Conservation (phyloP, 352 stramenopile species). For the Elongisporangium anandrum region DNA sequence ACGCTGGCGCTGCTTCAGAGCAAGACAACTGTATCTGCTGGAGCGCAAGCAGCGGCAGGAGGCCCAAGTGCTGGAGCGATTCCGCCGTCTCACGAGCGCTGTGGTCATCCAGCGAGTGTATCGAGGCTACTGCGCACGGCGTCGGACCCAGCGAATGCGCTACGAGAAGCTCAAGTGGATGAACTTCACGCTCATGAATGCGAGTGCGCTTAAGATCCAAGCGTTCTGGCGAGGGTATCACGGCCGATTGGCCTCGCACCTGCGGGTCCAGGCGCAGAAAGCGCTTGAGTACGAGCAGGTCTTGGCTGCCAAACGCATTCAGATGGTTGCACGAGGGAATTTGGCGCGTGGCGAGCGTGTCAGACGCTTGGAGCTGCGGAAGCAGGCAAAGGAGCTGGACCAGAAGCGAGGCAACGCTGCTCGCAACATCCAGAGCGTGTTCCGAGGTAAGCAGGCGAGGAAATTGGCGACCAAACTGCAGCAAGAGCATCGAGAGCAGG, state of each 20-base stretch:
- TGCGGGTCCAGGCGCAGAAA: slow-evolving; percentile 46
- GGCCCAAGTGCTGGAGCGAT: slow-evolving; percentile 24
- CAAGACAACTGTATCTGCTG: slow-evolving; percentile 25
- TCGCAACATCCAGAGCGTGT: slow-evolving; percentile 58
- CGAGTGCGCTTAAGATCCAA: slow-evolving; percentile 71
- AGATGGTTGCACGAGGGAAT: slow-evolving; percentile 48
- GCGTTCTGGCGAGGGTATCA: slow-evolving; percentile 71
- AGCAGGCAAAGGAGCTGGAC: slow-evolving; percentile 16
- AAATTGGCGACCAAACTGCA: slow-evolving; percentile 26
- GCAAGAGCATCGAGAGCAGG: slow-evolving; percentile 36
- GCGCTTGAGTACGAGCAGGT: slow-evolving; percentile 50
- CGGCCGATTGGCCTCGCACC: slow-evolving; percentile 48
- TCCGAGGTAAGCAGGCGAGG: slow-evolving; percentile 52
- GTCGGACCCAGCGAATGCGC: slow-evolving; percentile 34
- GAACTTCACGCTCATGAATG: slow-evolving; percentile 53
- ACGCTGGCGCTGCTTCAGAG: slow-evolving; percentile 28
- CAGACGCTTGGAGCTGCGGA: slow-evolving; percentile 21
- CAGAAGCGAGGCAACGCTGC: slow-evolving; percentile 32
- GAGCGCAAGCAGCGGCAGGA: slow-evolving; percentile 25
- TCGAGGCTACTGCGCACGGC: slow-evolving; percentile 55
- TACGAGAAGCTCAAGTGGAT: slow-evolving; percentile 72
- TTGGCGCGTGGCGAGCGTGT: slow-evolving; percentile 33
- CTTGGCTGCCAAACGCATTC: slow-evolving; percentile 54
- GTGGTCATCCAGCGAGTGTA: slow-evolving; percentile 59
- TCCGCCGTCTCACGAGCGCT: slow-evolving; percentile 36